Evolutionary conservation across 805 yeast genomes (phyloP), one percentile per base, ranked within the genome.

Genomic region (Dipodascopsis uninucleata): DNA sequence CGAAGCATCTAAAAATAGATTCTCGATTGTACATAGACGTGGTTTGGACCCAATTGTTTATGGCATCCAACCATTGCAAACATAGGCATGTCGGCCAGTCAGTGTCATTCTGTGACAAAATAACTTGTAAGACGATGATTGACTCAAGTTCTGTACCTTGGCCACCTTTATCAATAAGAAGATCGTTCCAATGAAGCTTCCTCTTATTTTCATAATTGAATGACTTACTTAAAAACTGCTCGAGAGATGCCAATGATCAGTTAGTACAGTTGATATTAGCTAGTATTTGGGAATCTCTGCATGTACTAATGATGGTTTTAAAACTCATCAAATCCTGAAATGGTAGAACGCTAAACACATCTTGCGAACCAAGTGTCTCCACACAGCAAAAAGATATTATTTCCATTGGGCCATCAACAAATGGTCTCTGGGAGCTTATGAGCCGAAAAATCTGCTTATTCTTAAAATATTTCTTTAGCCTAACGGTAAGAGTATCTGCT

Each of bases 61-160:
- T 50, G 53, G 41, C 47, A 51, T 8, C 55, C 55, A 32, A 52
- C 55, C 55, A 50, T 50, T 2, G 47, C 53, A 6, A 50, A 38
- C 6, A 34, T 23, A 8, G 55, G 55, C n/a, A 24, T 4, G 9
- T 49, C 37, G 6, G 31, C 49, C 1, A 23, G 28, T 35, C 36
- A 22, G 8, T 35, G 25, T 16, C 9, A 4, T 25, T 48, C 49
- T n/a, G n/a, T 7, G 51, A 46, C 28, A 43, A 17, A 6, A 50
- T 43, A 10, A 43, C 55, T 6, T 36, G 31, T n/a, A 50, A 28
- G 10, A 52, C 45, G 12, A 50, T 31, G 5, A 46, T 16, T 5
- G 49, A 35, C 25, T 50, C 55, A 6, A 46, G 52, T 20, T 50
- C 55, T 9, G 49, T 50, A 5, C 46, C 55, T 38, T 50, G 55